Percentiles rank a stretch among this genome's conserved stretches.
Evolutionary conservation across 345 rosid genomes (phyloP).

Genomic region (Physaria fendleri): DNA sequence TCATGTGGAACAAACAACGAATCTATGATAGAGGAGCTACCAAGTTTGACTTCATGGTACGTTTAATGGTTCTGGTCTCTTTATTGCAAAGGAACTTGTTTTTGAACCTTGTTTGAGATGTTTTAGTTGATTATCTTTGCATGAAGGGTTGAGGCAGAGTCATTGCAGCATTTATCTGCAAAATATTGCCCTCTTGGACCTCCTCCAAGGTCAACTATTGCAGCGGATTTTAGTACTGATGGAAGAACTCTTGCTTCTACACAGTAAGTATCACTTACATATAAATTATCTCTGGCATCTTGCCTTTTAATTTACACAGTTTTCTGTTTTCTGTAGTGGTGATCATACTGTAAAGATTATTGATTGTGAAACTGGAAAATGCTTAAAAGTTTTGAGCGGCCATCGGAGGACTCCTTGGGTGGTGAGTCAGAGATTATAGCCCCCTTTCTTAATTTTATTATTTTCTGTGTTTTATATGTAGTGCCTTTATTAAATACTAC

Average conservation of each 20-base stretch:
- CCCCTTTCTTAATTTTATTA: neutral
- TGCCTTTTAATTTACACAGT: neutral
- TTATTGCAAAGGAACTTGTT: neutral
- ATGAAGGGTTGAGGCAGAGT: constrained; percentile 73
- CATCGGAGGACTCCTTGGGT: constrained; percentile 98
- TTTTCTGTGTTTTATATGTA: neutral
- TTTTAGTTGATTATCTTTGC: neutral
- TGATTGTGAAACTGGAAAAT: constrained; percentile 75
- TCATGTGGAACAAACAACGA: neutral
- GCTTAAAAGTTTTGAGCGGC: constrained; percentile 83
- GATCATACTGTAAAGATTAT: constrained; percentile 88
- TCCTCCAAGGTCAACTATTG: constrained; percentile 83
- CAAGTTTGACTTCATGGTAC: constrained; percentile 71
- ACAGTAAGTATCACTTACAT: constrained; percentile 64
- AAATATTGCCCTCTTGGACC: constrained; percentile 63
- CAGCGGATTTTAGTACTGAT: constrained; percentile 82
- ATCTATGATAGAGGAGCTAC: constrained; percentile 37
- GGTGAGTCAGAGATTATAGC: constrained; percentile 45
- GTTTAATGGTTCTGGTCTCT: neutral
- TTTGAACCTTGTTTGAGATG: neutral
- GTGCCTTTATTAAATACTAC: neutral
- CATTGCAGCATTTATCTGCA: constrained; percentile 59
- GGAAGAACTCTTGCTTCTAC: constrained; percentile 77
- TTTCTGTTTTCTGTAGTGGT: constrained; percentile 45
- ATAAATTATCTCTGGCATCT: no score